These are phyloP conservation scores for Solanum pinnatisectum DNA, from an alignment of 257 asterid genomes.

Conservation along the genomic window DNA sequence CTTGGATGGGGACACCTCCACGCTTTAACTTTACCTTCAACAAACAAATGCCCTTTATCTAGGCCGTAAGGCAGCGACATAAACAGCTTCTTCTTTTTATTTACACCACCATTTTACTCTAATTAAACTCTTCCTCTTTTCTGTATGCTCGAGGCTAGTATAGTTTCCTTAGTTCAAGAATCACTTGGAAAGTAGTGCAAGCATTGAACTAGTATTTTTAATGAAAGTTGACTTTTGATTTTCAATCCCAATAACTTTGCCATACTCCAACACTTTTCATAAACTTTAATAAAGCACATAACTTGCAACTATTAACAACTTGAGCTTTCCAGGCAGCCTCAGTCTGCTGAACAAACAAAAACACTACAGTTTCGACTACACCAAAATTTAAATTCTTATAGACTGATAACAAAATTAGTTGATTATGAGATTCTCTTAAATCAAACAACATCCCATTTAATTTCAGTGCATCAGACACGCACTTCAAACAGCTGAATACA, in stretches of 20 bases:
- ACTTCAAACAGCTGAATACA: not conserved
- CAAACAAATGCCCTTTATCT: not conserved
- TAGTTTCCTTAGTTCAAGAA: not conserved
- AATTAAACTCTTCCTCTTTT: not conserved
- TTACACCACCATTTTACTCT: not conserved
- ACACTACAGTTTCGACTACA: not conserved
- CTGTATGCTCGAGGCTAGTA: not conserved
- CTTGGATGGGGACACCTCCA: not conserved
- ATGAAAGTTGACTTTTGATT: constrained; percentile 6
- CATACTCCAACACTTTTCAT: not conserved
- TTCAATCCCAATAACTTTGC: constrained; percentile 5
- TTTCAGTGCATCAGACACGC: not conserved
- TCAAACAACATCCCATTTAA: not conserved
- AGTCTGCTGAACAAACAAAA: not conserved
- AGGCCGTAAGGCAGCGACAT: not conserved
- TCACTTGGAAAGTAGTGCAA: not conserved
- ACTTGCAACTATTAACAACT: not conserved
- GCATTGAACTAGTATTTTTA: not conserved
- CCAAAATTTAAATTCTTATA: not conserved
- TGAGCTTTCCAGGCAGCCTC: not conserved
- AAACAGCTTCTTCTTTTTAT: not conserved
- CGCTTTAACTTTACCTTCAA: not conserved
- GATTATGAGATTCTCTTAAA: not conserved
- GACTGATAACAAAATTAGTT: not conserved
- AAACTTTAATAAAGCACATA: not conserved